phyloP scores from a whole-genome alignment of 352 stramenopile species.

The Phytophthora tubulina region DNA sequence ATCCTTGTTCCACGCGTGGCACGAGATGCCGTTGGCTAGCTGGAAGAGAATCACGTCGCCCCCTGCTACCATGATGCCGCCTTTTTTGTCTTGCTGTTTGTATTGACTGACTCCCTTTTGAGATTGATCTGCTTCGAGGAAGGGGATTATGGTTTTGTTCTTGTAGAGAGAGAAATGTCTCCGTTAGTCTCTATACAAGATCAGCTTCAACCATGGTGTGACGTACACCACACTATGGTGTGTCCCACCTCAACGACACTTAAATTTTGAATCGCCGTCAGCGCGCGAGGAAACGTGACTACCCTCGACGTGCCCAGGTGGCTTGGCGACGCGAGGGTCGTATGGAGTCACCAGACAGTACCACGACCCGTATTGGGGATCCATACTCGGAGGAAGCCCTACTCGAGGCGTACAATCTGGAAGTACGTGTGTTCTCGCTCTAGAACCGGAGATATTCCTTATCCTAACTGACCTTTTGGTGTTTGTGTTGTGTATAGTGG shows the following conservation, averaged over 20 bases:
- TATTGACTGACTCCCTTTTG: slow-evolving; percentile 41
- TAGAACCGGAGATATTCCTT: not conserved
- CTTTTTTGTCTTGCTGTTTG: slow-evolving; percentile 30
- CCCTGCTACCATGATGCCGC: slow-evolving; percentile 32
- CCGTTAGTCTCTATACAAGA: slow-evolving; percentile 51
- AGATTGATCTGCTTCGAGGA: slow-evolving; percentile 25
- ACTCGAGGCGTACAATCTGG: slow-evolving; percentile 67
- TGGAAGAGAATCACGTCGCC: slow-evolving; percentile 77
- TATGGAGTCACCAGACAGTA: slow-evolving; percentile 42
- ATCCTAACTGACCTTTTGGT: slow-evolving; percentile 2
- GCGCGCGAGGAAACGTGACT: slow-evolving; percentile 2
- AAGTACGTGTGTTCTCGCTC: slow-evolving; percentile 43
- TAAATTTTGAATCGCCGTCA: slow-evolving; percentile 22
- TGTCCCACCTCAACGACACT: slow-evolving; percentile 21
- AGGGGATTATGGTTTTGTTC: slow-evolving; percentile 15
- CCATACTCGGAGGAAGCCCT: slow-evolving; percentile 60
- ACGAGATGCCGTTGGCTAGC: slow-evolving; percentile 87
- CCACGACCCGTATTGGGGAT: slow-evolving; percentile 13
- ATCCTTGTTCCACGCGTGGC: slow-evolving; percentile 94
- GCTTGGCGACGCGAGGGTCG: slow-evolving; percentile 4
- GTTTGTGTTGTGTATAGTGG: slow-evolving; percentile 50
- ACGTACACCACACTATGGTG: slow-evolving; percentile 3
- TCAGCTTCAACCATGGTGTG: slow-evolving; percentile 46
- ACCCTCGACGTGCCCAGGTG: slow-evolving; percentile 2
- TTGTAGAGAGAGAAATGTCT: slow-evolving; percentile 35